Conservation (phyloP, 1,284 basidiomycete species). For the Sanghuangporus sanghuang region DNA sequence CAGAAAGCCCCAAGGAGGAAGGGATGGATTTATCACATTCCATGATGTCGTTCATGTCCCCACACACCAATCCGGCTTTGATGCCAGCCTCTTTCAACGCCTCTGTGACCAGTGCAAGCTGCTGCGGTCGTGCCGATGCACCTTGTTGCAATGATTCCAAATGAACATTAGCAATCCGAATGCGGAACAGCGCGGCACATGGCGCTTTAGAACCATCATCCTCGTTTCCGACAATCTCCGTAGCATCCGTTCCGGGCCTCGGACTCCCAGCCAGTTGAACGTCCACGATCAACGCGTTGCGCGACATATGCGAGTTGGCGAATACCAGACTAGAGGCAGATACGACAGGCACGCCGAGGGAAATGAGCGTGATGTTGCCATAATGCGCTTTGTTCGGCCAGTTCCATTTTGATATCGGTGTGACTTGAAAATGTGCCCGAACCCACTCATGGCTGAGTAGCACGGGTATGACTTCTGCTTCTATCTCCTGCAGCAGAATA, state of each 20-base stretch:
- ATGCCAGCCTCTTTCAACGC: slow-evolving; percentile 41
- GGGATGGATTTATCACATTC: slow-evolving; percentile 38
- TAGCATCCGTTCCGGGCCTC: slow-evolving; percentile 16
- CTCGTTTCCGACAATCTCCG: background rate
- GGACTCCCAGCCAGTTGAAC: slow-evolving; percentile 22
- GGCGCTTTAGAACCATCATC: slow-evolving; percentile 5
- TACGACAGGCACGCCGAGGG: slow-evolving; percentile 45
- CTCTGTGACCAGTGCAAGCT: slow-evolving; percentile 46
- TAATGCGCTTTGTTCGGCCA: slow-evolving; percentile 47
- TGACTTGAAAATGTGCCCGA: slow-evolving; percentile 48
- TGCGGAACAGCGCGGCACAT: slow-evolving; percentile 41
- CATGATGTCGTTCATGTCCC: slow-evolving; percentile 66
- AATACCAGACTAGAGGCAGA: slow-evolving; percentile 44
- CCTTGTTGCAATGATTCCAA: slow-evolving; percentile 55
- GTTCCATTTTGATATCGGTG: slow-evolving; percentile 44
- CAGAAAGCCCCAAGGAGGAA: slow-evolving; percentile 40
- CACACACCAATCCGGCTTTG: slow-evolving; percentile 54
- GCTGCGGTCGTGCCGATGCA: slow-evolving; percentile 38
- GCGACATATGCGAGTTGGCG: slow-evolving; percentile 40
- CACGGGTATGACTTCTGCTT: slow-evolving; percentile 34
- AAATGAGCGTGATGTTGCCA: slow-evolving; percentile 62
- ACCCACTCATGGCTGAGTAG: slow-evolving; percentile 58
- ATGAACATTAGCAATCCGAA: slow-evolving; percentile 66
- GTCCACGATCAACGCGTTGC: slow-evolving; percentile 55
- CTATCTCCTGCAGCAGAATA: slow-evolving; percentile 64